Evolutionary conservation across 169 alveolate genomes (phyloP).

Genomic region (Cryptosporidium sp.): DNA sequence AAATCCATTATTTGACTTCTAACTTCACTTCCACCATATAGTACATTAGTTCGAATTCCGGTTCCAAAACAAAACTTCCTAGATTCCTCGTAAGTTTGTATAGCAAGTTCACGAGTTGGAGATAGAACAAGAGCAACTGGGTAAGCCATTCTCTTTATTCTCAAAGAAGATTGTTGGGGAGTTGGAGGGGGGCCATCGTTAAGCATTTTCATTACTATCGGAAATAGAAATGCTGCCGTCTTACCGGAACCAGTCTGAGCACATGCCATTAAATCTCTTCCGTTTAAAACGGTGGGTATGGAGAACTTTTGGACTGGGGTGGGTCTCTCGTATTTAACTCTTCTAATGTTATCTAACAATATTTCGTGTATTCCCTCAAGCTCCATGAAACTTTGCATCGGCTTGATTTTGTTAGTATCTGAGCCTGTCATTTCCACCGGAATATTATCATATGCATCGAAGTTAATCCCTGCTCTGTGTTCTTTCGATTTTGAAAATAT

Average conservation of each 20-base stretch:
- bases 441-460: slow-evolving; percentile 87
- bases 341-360: slow-evolving; percentile 81
- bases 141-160: slow-evolving; percentile 75
- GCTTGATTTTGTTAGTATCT: slow-evolving; percentile 81
- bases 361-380: slow-evolving; percentile 81
- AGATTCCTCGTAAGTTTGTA: slow-evolving; percentile 92
- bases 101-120: slow-evolving; percentile 98
- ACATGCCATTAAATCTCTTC: slow-evolving; percentile 95
- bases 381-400: slow-evolving; percentile 83
- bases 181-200: slow-evolving; percentile 87
- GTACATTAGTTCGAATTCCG: slow-evolving; percentile 91
- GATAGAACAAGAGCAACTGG: slow-evolving; percentile 84
- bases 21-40: slow-evolving; percentile 93
- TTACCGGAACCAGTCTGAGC: slow-evolving; percentile 99
- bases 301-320: slow-evolving; percentile 96
- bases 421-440: slow-evolving; percentile 90
- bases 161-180: slow-evolving; percentile 72
- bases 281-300: slow-evolving; percentile 92
- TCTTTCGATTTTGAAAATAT: slow-evolving; percentile 83
- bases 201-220: slow-evolving; percentile 92
- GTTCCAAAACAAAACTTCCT: slow-evolving; percentile 90
- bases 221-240: slow-evolving; percentile 97
- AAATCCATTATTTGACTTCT: slow-evolving; percentile 89
- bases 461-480: slow-evolving; percentile 87
- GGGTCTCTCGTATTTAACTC: slow-evolving; percentile 91